These are phyloP conservation scores for Pseudogymnoascus sp. DNA, from an alignment of 2,329 filamentous ascomycete genomes.

Conservation along the genomic window DNA sequence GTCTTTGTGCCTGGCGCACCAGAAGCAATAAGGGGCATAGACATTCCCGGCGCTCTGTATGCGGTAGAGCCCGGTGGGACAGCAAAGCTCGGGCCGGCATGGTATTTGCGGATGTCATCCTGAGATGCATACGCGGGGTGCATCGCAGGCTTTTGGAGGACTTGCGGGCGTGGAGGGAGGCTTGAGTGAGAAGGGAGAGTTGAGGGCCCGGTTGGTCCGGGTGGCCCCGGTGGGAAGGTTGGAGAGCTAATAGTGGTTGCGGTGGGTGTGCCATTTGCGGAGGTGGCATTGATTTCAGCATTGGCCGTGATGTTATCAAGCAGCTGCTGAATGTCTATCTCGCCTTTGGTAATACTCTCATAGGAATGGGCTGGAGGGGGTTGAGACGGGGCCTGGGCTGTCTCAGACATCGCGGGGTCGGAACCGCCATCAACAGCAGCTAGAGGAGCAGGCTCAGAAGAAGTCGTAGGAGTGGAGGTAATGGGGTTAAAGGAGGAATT, in stretches of 20 bases:
- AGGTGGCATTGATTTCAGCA: slow-evolving; percentile 27
- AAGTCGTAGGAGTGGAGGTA: slow-evolving; percentile 12
- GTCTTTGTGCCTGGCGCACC: slow-evolving; percentile 28
- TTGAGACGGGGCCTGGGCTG: slow-evolving; percentile 14
- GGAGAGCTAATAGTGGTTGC: slow-evolving; percentile 19
- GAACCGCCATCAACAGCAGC: slow-evolving; percentile 11
- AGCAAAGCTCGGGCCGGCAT: slow-evolving; percentile 23
- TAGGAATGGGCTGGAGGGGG: slow-evolving; percentile 12
- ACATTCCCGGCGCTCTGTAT: slow-evolving; percentile 27
- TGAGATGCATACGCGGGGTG: slow-evolving; percentile 19
- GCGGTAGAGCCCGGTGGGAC: slow-evolving; percentile 20
- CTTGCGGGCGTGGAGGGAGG: slow-evolving; percentile 29
- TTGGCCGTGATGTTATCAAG: slow-evolving; percentile 32
- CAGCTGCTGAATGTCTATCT: slow-evolving; percentile 31
- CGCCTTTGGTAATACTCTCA: slow-evolving; percentile 26
- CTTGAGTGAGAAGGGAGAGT: slow-evolving; percentile 28
- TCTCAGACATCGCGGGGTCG: slow-evolving; percentile 14
- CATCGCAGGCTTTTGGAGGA: slow-evolving; percentile 10
- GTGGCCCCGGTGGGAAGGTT: slow-evolving; percentile 15
- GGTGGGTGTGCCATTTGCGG: slow-evolving; percentile 15
- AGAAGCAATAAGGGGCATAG: slow-evolving; percentile 24
- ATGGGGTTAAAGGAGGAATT: slow-evolving; percentile 18
- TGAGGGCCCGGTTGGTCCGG: slow-evolving; percentile 15
- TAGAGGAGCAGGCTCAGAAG: slow-evolving; percentile 10
- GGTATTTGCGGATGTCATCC: slow-evolving; percentile 28